These are phyloP conservation scores for Leccinum longicurvipes DNA, from an alignment of 768 basidiomycete species.

Conservation along the genomic window DNA sequence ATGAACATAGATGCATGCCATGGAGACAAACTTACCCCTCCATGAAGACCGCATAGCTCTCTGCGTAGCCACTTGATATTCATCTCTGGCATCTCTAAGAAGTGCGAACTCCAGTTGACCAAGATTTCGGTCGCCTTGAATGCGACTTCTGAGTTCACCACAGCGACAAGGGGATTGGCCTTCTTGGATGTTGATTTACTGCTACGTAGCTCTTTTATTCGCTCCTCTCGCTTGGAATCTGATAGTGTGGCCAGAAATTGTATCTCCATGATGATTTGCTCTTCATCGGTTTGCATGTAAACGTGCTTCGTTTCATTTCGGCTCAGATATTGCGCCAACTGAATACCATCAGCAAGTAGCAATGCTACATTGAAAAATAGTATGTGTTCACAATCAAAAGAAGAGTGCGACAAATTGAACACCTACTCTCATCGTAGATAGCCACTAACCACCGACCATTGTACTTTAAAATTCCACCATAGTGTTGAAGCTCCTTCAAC, in stretches of 20 bases:
- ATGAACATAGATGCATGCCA: too few relatives aligned
- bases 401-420: too few relatives aligned
- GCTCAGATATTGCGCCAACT: conserved; percentile 4
- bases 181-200: not conserved
- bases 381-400: too few relatives aligned
- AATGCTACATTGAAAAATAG: too few relatives aligned
- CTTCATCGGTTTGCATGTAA: conserved; percentile 12
- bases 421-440: not conserved
- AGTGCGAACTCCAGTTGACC: not conserved
- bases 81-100: not conserved
- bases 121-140: not conserved
- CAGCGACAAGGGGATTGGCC: not conserved
- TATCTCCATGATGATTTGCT: conserved; percentile 8
- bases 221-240: not conserved
- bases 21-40: not conserved
- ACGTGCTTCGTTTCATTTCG: conserved; percentile 8
- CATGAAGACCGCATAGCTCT: not conserved
- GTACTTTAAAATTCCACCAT: not conserved
- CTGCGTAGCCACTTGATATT: not conserved
- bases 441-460: not conserved
- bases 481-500: not conserved
- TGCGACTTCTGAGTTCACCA: not conserved
- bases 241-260: not conserved
- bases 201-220: not conserved
- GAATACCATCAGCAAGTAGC: not conserved